Percentiles rank a stretch among this genome's conserved stretches.
These are phyloP conservation scores for Trichosanthes truncata DNA, from an alignment of 306 rosid species.

Conservation along the genomic window DNA sequence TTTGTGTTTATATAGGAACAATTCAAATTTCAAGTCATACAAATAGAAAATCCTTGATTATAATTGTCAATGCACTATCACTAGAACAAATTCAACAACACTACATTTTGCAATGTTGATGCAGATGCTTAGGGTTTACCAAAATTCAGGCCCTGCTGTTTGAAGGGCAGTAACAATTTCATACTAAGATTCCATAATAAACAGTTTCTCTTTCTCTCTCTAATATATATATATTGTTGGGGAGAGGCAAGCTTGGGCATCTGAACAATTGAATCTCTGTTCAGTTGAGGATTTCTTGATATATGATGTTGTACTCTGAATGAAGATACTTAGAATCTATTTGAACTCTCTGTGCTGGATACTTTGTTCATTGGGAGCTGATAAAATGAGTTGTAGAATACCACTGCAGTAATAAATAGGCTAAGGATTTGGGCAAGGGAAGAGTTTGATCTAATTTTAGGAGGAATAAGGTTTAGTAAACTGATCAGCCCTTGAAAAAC, in stretches of 20 bases:
- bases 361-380: not conserved
- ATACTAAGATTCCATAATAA: not conserved
- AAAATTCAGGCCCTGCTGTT: not conserved
- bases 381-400: not conserved
- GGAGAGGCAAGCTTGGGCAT: not conserved
- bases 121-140: not conserved
- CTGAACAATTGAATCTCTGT: not conserved
- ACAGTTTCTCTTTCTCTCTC: not conserved
- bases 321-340: not conserved
- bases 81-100: not conserved
- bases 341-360: not conserved
- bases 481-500: not conserved
- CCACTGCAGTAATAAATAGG: not conserved
- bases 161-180: not conserved
- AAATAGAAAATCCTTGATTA: not conserved
- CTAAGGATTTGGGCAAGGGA: not conserved
- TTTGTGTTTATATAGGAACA: not conserved
- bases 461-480: not conserved
- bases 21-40: not conserved
- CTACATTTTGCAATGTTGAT: not conserved
- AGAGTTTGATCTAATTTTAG: not conserved
- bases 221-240: not conserved
- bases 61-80: not conserved
- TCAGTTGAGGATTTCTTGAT: not conserved
- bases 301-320: not conserved